Evolutionary conservation across 768 basidiomycete species (phyloP).

Genomic region (Hygrophoropsis aurantiaca): DNA sequence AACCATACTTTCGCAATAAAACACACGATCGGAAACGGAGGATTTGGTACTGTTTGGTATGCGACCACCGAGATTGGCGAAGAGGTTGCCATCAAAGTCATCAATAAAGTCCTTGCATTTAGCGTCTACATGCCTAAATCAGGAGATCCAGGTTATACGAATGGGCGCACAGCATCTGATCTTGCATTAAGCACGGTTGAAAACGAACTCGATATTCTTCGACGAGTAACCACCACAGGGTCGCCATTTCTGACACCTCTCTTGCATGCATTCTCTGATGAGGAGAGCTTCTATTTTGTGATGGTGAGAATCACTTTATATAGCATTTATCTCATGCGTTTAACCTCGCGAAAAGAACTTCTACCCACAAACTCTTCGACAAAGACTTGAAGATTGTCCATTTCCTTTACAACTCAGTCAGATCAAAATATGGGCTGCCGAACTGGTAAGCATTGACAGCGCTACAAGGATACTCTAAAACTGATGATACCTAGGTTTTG

Average conservation of each 20-base stretch:
- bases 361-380: constrained; percentile 12
- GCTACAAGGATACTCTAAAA: too few relatives aligned
- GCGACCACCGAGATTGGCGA: background rate
- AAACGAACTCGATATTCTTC: constrained; percentile 1
- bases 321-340: background rate
- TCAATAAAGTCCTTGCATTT: constrained; percentile 4
- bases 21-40: background rate
- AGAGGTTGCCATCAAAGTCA: constrained; percentile 5
- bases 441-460: background rate
- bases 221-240: background rate
- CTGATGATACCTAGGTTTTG: background rate
- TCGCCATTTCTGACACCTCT: constrained; percentile 11
- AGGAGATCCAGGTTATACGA: background rate
- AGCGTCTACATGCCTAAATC: background rate
- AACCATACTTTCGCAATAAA: background rate
- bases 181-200: constrained; percentile 1
- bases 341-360: constrained; percentile 3
- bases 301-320: constrained; percentile 5
- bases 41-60: constrained; percentile 5
- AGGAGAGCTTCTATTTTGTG: constrained; percentile 12
- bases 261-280: constrained; percentile 9
- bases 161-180: background rate
- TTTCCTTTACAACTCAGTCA: constrained; percentile 5
- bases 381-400: background rate
- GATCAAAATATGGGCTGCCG: constrained; percentile 6